Evolutionary conservation across 345 rosid species (phyloP).

Genomic region (Arabidopsis suecica): DNA sequence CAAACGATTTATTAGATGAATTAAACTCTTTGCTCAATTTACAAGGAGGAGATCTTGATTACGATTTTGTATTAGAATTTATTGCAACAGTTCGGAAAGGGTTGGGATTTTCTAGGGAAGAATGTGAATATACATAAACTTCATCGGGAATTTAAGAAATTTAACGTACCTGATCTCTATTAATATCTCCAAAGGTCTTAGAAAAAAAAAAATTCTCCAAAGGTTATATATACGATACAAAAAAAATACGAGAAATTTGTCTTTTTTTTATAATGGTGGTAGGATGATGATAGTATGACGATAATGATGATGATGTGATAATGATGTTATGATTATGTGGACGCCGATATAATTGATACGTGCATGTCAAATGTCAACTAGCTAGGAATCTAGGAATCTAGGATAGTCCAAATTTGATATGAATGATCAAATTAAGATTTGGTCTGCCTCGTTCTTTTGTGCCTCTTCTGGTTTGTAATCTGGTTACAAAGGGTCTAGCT

Average conservation of each 20-base stretch:
- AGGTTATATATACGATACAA: too few relatives aligned
- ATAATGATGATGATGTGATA: too few relatives aligned
- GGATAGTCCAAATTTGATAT: neutral
- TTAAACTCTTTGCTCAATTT: constrained; percentile 8
- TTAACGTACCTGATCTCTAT: neutral
- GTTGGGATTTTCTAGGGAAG: constrained; percentile 10
- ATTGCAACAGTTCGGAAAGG: neutral
- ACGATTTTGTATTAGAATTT: neutral
- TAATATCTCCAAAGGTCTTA: neutral
- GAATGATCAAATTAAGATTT: neutral
- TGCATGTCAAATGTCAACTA: neutral
- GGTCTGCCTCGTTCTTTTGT: neutral
- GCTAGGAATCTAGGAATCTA: neutral
- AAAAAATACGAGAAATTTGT: neutral
- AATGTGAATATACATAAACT: neutral
- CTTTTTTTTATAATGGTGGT: neutral
- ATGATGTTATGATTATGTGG: neutral
- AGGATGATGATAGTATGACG: too few relatives aligned
- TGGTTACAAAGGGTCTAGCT: too few relatives aligned
- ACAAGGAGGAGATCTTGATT: constrained; percentile 14
- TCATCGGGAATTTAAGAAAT: neutral
- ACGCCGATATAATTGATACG: neutral
- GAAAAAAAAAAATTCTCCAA: too few relatives aligned
- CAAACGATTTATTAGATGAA: constrained; percentile 21
- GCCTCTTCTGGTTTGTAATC: too few relatives aligned